Evolutionary conservation across 1,139 yeast species (phyloP).

Genomic region (Candida tunisiensis): DNA sequence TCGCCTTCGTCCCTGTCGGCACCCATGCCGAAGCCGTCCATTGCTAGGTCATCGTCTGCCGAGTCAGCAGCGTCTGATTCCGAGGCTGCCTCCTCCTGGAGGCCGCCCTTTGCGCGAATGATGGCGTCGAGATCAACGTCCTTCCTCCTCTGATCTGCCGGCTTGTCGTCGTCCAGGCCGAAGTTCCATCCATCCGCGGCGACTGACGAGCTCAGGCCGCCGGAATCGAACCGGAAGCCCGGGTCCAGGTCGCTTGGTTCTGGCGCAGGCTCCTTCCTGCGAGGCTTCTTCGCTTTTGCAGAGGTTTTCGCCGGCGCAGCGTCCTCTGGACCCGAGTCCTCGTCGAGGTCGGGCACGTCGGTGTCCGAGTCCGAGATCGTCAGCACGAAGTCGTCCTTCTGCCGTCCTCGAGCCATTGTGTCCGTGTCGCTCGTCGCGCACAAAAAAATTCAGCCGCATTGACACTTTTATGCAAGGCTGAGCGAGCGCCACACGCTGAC

Average conservation of each 20-base stretch:
- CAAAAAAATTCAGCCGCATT: background rate
- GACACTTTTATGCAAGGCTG: too few species aligned
- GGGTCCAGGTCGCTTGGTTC: constrained; percentile 37
- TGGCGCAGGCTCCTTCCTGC: constrained; percentile 20
- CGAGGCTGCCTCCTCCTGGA: constrained; percentile 22
- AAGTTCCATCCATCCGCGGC: constrained; percentile 76
- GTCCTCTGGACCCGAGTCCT: constrained; percentile 23
- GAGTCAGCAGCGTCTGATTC: constrained; percentile 21
- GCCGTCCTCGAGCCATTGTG: constrained; percentile 3
- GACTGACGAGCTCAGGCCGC: constrained; percentile 29
- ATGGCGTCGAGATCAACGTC: constrained; percentile 82
- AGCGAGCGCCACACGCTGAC: too few species aligned
- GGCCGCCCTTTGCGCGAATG: constrained; percentile 41
- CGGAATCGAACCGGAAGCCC: constrained; percentile 56
- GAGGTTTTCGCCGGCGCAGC: constrained; percentile 7
- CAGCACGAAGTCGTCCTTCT: constrained; percentile 31
- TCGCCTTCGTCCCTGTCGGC: constrained; percentile 25
- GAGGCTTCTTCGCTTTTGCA: constrained; percentile 11
- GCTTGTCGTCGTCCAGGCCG: constrained; percentile 27
- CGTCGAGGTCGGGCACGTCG: constrained; percentile 40
- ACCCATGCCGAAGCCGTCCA: constrained; percentile 69
- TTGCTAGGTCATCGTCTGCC: constrained; percentile 39
- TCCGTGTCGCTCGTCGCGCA: background rate
- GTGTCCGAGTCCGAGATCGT: constrained; percentile 67
- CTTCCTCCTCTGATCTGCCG: constrained; percentile 10